These are phyloP conservation scores for Zygoascus tannicola DNA, from an alignment of 805 yeast genomes.

Conservation along the genomic window DNA sequence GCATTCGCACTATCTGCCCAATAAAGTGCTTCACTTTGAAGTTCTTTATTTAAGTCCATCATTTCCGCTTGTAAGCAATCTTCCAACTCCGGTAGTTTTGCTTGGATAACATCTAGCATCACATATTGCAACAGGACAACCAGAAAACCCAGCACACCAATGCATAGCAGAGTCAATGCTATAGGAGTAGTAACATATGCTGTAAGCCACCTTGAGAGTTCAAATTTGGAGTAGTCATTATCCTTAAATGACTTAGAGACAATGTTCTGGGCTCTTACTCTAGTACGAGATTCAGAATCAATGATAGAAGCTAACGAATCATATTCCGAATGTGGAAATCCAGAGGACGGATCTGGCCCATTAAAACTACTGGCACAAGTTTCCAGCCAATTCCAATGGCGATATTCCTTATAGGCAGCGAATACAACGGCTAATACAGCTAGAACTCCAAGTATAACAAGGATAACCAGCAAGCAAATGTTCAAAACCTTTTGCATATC, in stretches of 20 bases:
- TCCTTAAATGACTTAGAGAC: slow-evolving; percentile 11
- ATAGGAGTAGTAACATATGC: slow-evolving; percentile 45
- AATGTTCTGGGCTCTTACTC: slow-evolving; percentile 11
- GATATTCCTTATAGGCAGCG: slow-evolving; percentile 36
- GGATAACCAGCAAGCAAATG: slow-evolving; percentile 31
- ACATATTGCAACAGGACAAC: slow-evolving; percentile 46
- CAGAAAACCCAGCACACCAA: slow-evolving; percentile 51
- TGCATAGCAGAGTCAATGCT: slow-evolving; percentile 39
- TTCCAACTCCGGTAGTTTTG: slow-evolving; percentile 12
- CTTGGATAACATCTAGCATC: slow-evolving; percentile 31
- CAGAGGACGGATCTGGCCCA: no score
- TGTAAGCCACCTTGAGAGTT: slow-evolving; percentile 35
- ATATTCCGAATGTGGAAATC: no score
- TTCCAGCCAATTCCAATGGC: slow-evolving; percentile 40
- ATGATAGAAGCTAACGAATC: slow-evolving; percentile 16
- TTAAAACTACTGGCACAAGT: slow-evolving; percentile 24
- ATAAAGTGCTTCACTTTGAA: slow-evolving; percentile 12
- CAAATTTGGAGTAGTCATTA: slow-evolving; percentile 3
- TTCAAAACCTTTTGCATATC: slow-evolving; percentile 28
- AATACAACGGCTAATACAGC: slow-evolving; percentile 38
- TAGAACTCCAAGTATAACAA: slow-evolving; percentile 31
- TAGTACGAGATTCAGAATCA: slow-evolving; percentile 10
- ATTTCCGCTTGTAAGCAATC: slow-evolving; percentile 12
- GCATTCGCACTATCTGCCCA: slow-evolving; percentile 55
- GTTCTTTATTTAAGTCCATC: slow-evolving; percentile 9